Base-by-base conservation (phyloP, 805 yeast genomes). In the Lipomyces anomalus region DNA sequence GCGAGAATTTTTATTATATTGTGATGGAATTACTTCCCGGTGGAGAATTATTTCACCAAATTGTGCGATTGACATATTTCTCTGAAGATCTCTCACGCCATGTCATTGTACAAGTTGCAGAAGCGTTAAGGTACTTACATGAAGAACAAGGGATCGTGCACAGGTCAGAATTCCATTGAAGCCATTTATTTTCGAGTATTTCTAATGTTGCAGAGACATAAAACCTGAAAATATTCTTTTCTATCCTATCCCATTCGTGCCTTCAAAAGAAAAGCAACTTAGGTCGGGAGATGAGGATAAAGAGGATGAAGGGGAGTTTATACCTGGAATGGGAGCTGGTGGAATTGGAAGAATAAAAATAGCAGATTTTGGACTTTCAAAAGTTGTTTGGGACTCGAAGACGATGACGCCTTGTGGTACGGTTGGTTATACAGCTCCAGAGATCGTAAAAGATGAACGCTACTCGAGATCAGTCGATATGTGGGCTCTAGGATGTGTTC, bases 351-450 rank as follows among this genome's bases (percentile, higher is more conserved):
- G 69, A 13, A 88, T 92, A 28, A 90, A 90, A 64, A 70, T 92
- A 42, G 97, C 97, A 1, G 98, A 92, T 65, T 92, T 92, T 67
- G 98, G 98, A 0, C 69, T 92, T 17, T 86, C 95, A 3, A 92
- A 92, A 65, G 85, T 88, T 61, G 79, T 90, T 26, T 83, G 88
- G 80, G 85, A 83, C 59, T 76, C 81, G 40, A 84, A 84, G 57
- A 85, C 97, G 20, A 86, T 87, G 73, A 92, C 98, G 0, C 98
- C 98, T 0, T 92, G 98, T 67, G 98, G 98, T 42, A 92, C 98
- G 1, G 96, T 92, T 16, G 97, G 97, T 2, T 92, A 92, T 61
- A 90, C 97, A 2, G 98, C 98, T 0, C 98, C 98, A 0, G 98
- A 92, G 65, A 90, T 92, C 57, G 97, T 92, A 34, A 80, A 83